Conservation (phyloP, 108 stramenopile species). For the Heterococcus sp. region DNA sequence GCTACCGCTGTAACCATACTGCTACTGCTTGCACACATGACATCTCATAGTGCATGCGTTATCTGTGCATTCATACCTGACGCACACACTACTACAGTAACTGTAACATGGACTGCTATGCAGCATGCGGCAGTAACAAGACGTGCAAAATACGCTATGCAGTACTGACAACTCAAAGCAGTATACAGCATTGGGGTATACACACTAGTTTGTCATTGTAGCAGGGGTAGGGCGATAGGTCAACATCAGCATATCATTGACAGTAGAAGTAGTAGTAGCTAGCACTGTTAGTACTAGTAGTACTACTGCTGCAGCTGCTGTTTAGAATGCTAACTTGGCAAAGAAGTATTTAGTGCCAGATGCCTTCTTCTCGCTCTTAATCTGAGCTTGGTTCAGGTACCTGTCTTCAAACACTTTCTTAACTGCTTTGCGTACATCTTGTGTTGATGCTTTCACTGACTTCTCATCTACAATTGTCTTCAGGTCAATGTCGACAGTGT, state of each 20-base stretch:
- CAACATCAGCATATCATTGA: background rate
- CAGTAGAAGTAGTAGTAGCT: background rate
- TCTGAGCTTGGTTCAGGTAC: slow-evolving; percentile 40
- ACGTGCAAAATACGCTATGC: background rate
- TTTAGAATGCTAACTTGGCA: slow-evolving; percentile 38
- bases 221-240: too few relatives aligned
- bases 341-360: slow-evolving; percentile 48
- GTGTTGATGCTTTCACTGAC: slow-evolving; percentile 19
- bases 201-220: too few relatives aligned
- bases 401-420: slow-evolving; percentile 46
- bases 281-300: too few relatives aligned
- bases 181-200: background rate
- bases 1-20: too few relatives aligned
- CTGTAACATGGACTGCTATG: background rate
- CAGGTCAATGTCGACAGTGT: slow-evolving; percentile 46
- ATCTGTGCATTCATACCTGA: too few relatives aligned
- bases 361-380: slow-evolving; percentile 47
- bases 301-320: too few relatives aligned
- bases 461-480: slow-evolving; percentile 40
- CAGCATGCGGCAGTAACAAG: too few relatives aligned
- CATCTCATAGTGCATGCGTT: too few relatives aligned
- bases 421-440: slow-evolving; percentile 34
- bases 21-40: too few relatives aligned
- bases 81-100: too few relatives aligned
- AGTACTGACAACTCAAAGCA: background rate